Conservation (phyloP, 2,329 filamentous ascomycete species). For the Calycina marina region DNA sequence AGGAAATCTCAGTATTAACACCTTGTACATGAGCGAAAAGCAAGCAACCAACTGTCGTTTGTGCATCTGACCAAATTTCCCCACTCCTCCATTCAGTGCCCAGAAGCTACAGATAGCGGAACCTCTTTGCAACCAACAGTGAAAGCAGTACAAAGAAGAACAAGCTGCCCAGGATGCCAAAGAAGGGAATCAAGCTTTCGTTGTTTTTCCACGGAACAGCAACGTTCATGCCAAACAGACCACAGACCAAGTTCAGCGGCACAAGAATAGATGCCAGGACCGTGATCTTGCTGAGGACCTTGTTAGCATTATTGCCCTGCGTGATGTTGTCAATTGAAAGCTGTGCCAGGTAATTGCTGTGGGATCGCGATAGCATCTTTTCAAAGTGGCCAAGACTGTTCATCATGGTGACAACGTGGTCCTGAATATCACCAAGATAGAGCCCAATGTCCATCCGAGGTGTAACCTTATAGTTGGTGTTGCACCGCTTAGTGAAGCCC, state of each 20-base stretch:
- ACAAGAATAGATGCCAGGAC: constrained; percentile 91
- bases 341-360: constrained; percentile 93
- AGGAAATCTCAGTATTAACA: too few species aligned
- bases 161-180: constrained; percentile 43
- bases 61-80: too few species aligned
- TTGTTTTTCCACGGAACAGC: constrained; percentile 45
- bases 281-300: constrained; percentile 87
- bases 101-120: constrained; percentile 21
- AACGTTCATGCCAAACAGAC: constrained; percentile 63
- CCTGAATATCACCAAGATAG: constrained; percentile 94
- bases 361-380: constrained; percentile 87
- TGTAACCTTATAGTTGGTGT: constrained; percentile 90
- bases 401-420: constrained; percentile 99
- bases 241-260: constrained; percentile 78
- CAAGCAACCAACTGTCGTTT: too few species aligned
- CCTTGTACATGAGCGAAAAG: too few species aligned
- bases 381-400: constrained; percentile 91
- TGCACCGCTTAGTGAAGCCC: constrained; percentile 96
- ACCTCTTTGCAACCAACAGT: constrained; percentile 14
- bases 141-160: constrained; percentile 29
- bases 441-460: constrained; percentile 93
- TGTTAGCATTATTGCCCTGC: constrained; percentile 77
- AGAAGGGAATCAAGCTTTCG: constrained; percentile 38
- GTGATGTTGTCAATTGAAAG: constrained; percentile 83
- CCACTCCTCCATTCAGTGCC: too few species aligned